Evolutionary conservation across 352 stramenopile species (phyloP).

Genomic region (Phytophthora hybrid): DNA sequence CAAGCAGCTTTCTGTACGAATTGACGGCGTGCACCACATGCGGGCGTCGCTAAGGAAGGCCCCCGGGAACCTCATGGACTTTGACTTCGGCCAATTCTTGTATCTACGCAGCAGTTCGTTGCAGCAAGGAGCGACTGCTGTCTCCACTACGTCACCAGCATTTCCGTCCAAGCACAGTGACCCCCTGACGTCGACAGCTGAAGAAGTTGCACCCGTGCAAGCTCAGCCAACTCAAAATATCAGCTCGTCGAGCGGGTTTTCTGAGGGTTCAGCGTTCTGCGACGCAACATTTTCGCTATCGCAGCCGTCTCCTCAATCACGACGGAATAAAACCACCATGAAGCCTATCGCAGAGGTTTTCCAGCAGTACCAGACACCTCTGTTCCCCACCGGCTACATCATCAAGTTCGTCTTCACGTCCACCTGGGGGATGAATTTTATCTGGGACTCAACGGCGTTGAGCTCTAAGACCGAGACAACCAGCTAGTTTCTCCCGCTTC

Average conservation of each 20-base stretch:
- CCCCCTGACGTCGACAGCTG: constrained; percentile 1
- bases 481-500: too few relatives aligned
- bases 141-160: background rate
- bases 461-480: too few relatives aligned
- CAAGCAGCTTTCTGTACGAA: constrained; percentile 63
- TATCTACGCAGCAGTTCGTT: constrained; percentile 46
- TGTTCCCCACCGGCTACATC: too few relatives aligned
- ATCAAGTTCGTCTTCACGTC: too few relatives aligned
- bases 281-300: constrained; percentile 17
- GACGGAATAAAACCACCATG: constrained; percentile 39
- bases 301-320: constrained; percentile 11
- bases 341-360: constrained; percentile 64
- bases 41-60: constrained; percentile 85
- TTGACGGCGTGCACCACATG: constrained; percentile 57
- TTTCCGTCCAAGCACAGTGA: constrained; percentile 29
- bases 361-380: too few relatives aligned
- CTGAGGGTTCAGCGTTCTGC: constrained; percentile 16
- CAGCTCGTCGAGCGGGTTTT: constrained; percentile 12
- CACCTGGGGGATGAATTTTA: too few relatives aligned
- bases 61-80: constrained; percentile 74
- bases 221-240: background rate
- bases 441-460: too few relatives aligned
- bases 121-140: background rate
- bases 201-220: constrained; percentile 21
- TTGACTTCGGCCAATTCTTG: constrained; percentile 89